Conservation (phyloP, 306 rosid genomes). For the Quercus alba region DNA sequence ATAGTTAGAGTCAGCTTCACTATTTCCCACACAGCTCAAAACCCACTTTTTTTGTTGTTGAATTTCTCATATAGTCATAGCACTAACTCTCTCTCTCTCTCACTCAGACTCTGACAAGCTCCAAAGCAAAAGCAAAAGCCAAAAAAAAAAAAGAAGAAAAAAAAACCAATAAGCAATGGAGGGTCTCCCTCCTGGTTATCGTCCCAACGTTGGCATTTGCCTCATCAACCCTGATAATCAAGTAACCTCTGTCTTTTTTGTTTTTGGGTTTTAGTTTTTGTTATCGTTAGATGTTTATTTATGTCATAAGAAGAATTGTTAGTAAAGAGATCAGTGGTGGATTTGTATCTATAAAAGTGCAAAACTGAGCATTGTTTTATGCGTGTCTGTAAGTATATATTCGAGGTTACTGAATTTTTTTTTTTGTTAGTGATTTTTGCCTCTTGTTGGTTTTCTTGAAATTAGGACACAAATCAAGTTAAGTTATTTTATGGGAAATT, state of each 20-base stretch:
- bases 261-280: not conserved
- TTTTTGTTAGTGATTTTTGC: not conserved
- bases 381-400: not conserved
- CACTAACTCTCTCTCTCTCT: not conserved
- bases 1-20: constrained; percentile 54
- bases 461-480: not conserved
- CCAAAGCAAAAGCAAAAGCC: constrained; percentile 20
- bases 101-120: constrained; percentile 1
- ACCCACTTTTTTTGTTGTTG: constrained; percentile 3
- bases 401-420: not conserved
- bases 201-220: constrained; percentile 98
- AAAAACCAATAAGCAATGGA: constrained; percentile 71
- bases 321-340: not conserved
- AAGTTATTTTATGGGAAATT: not conserved
- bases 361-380: not conserved
- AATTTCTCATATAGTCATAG: constrained; percentile 11
- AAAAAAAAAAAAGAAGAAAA: constrained; percentile 21
- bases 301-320: not conserved
- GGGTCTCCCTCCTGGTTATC: constrained; percentile 86
- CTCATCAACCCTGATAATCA: constrained; percentile 76
- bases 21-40: constrained; percentile 30
- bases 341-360: not conserved
- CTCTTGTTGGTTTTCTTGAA: not conserved
- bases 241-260: constrained; percentile 32
- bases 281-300: not conserved